A percentile compares a stretch with the other conserved stretches of the same genome.
These are phyloP conservation scores for Cetraspora pellucida DNA, from an alignment of 192 early-diverging fungal species.

Conservation along the genomic window DNA sequence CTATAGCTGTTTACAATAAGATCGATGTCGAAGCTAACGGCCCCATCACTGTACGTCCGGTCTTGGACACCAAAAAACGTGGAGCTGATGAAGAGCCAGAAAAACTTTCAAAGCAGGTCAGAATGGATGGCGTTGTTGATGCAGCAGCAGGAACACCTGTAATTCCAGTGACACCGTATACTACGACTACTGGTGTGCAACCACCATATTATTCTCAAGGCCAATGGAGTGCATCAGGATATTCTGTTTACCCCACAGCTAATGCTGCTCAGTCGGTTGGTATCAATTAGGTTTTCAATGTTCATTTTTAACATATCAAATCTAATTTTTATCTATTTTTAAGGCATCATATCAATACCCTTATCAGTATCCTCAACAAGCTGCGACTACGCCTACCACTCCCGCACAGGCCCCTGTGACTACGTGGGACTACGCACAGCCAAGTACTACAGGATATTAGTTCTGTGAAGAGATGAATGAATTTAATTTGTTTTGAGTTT, in stretches of 20 bases:
- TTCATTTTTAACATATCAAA: not conserved
- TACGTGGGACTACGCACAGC: slow-evolving; percentile 32
- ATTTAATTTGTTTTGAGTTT: no score
- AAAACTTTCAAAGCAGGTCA: slow-evolving; percentile 23
- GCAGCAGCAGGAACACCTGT: not conserved
- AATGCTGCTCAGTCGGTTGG: slow-evolving; percentile 19
- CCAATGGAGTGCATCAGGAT: slow-evolving; percentile 14
- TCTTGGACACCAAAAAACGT: slow-evolving; percentile 45
- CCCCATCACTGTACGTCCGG: slow-evolving; percentile 30
- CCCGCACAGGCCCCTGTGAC: not conserved
- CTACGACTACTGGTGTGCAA: not conserved
- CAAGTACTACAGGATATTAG: slow-evolving; percentile 31
- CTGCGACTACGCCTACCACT: not conserved
- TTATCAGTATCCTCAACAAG: slow-evolving; percentile 29
- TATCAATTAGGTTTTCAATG: not conserved
- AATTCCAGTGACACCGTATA: not conserved
- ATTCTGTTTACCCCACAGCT: slow-evolving; percentile 14
- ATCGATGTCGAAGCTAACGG: slow-evolving; percentile 49
- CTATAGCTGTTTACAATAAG: slow-evolving; percentile 48
- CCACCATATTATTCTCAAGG: slow-evolving; percentile 28
- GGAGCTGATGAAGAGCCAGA: slow-evolving; percentile 33
- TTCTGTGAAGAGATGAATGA: not conserved
- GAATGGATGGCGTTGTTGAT: slow-evolving; percentile 26
- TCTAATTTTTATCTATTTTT: not conserved
- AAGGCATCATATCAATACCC: slow-evolving; percentile 29